These are phyloP conservation scores for Gamsiella multidivaricata DNA, from an alignment of 192 early-diverging fungal genomes.

Conservation along the genomic window DNA sequence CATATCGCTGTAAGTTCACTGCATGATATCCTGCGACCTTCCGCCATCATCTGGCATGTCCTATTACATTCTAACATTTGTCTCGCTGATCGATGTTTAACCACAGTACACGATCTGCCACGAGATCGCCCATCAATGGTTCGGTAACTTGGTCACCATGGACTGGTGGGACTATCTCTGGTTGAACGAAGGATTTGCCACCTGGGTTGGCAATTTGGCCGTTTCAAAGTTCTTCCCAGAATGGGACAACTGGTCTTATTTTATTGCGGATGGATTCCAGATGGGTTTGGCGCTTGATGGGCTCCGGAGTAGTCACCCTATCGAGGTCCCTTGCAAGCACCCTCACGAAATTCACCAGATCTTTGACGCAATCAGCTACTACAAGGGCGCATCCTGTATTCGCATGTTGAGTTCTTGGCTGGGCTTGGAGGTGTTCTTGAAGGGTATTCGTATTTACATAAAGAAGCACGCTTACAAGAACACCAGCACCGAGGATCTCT, in stretches of 20 bases:
- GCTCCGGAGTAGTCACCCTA: slow-evolving; percentile 90
- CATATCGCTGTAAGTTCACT: slow-evolving; percentile 68
- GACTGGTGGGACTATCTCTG: slow-evolving; percentile 96
- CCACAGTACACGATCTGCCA: slow-evolving; percentile 85
- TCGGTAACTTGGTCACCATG: slow-evolving; percentile 97
- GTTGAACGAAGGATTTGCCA: slow-evolving; percentile 99
- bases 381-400: slow-evolving; percentile 94
- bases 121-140: slow-evolving; percentile 89
- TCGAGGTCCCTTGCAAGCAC: slow-evolving; percentile 87
- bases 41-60: too few relatives aligned
- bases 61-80: not conserved
- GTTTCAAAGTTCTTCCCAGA: slow-evolving; percentile 93
- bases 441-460: slow-evolving; percentile 80
- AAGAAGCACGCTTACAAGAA: slow-evolving; percentile 87
- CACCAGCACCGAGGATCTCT: slow-evolving; percentile 89
- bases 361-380: slow-evolving; percentile 93
- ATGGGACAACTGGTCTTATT: slow-evolving; percentile 93
- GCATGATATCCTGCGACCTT: not conserved
- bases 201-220: slow-evolving; percentile 92
- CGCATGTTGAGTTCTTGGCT: slow-evolving; percentile 89
- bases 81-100: not conserved
- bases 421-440: slow-evolving; percentile 74
- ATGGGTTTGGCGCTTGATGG: slow-evolving; percentile 83
- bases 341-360: slow-evolving; percentile 93
- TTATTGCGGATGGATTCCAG: slow-evolving; percentile 82